These are phyloP conservation scores for Colletotrichum noveboracense DNA, from an alignment of 2,329 filamentous ascomycete genomes.

Conservation along the genomic window DNA sequence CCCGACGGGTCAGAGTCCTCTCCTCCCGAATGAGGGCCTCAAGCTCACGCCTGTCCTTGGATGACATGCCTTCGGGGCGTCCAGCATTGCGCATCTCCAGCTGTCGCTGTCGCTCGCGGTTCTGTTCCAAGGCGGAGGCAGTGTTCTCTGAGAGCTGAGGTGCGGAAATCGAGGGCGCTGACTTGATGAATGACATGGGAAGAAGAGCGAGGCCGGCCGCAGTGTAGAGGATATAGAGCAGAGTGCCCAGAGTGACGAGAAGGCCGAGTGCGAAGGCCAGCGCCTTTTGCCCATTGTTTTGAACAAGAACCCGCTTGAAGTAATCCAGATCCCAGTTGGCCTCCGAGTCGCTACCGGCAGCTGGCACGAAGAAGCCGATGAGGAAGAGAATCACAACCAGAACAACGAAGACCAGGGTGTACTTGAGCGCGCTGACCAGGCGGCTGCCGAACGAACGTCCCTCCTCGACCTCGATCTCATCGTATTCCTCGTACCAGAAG, in stretches of 20 bases:
- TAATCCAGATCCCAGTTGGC: constrained; percentile 85
- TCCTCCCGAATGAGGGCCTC: constrained; percentile 89
- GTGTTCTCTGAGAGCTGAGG: constrained; percentile 80
- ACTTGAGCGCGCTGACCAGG: constrained; percentile 86
- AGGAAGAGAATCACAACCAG: constrained; percentile 85
- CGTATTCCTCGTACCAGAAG: constrained; percentile 98
- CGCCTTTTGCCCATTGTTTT: constrained; percentile 91
- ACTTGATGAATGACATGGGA: constrained; percentile 90
- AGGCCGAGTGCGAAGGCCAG: constrained; percentile 88
- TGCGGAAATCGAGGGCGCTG: constrained; percentile 83
- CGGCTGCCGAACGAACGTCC: constrained; percentile 73
- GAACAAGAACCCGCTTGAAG: constrained; percentile 82
- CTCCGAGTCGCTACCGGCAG: constrained; percentile 69
- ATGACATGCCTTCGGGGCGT: constrained; percentile 73
- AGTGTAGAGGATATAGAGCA: constrained; percentile 89
- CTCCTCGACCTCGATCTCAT: constrained; percentile 86
- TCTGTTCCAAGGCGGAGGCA: constrained; percentile 80
- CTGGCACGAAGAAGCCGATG: constrained; percentile 91
- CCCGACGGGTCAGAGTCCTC: constrained; percentile 86
- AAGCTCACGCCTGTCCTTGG: constrained; percentile 87
- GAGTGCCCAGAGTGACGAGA: constrained; percentile 84
- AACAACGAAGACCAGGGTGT: constrained; percentile 83
- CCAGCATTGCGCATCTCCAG: constrained; percentile 85
- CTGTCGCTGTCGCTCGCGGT: constrained; percentile 90
- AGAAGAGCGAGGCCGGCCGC: constrained; percentile 87